A percentile compares a stretch with the other conserved stretches of the same genome.
Evolutionary conservation across 768 basidiomycete genomes (phyloP).

Genomic region (Sporobolomyces roseus): DNA sequence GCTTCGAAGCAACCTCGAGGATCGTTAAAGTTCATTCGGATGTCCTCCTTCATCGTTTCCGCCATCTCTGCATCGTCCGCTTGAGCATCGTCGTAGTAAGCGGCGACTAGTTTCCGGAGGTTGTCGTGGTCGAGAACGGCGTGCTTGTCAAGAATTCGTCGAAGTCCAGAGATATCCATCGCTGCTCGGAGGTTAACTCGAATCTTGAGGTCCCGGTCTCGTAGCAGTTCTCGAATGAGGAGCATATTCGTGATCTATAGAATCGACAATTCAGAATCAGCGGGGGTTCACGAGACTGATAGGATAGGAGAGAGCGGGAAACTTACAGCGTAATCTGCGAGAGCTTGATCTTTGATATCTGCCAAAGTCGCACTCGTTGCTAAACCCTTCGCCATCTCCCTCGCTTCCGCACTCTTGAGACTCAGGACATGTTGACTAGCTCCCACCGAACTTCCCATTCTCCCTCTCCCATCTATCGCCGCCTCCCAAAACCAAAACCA

Average conservation of each 20-base stretch:
- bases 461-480: conserved; percentile 74
- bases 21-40: conserved; percentile 70
- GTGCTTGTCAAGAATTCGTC: conserved; percentile 66
- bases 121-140: conserved; percentile 69
- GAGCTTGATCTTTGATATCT: conserved; percentile 33
- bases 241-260: conserved; percentile 57
- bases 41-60: conserved; percentile 53
- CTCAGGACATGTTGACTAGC: conserved; percentile 84
- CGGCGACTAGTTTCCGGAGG: conserved; percentile 66
- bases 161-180: conserved; percentile 83
- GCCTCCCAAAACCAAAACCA: conserved; percentile 83
- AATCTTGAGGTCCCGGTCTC: conserved; percentile 71
- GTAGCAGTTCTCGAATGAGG: conserved; percentile 67
- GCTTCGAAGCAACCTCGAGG: conserved; percentile 84
- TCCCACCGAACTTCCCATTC: conserved; percentile 92
- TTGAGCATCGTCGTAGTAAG: conserved; percentile 70
- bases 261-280: conserved; percentile 7
- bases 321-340: conserved; percentile 73
- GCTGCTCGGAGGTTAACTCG: conserved; percentile 80
- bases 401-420: conserved; percentile 35
- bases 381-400: conserved; percentile 27
- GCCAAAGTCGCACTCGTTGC: conserved; percentile 21
- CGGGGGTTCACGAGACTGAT: not conserved
- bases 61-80: conserved; percentile 64
- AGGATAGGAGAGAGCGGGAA: not conserved